A percentile compares a stretch with the other conserved stretches of the same genome.
These are phyloP conservation scores for Starmera pachycereana DNA, from an alignment of 805 yeast species.

Conservation along the genomic window DNA sequence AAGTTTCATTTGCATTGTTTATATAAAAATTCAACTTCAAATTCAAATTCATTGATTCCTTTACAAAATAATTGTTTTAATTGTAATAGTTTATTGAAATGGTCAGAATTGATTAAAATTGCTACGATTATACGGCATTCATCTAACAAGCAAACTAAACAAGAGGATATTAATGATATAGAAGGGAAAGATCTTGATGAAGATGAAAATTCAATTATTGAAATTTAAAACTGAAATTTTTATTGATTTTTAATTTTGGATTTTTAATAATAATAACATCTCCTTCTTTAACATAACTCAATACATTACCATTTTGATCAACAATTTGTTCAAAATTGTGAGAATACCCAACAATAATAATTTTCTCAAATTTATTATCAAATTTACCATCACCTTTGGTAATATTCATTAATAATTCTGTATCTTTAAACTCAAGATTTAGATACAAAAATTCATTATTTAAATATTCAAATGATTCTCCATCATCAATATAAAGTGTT, in stretches of 20 bases:
- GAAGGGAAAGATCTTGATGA: conserved; percentile 4
- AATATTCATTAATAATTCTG: conserved; percentile 21
- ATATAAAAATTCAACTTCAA: conserved; percentile 9
- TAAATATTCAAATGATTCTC: conserved; percentile 52
- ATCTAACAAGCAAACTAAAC: not conserved
- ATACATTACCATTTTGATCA: conserved; percentile 26
- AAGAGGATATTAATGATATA: conserved; percentile 1
- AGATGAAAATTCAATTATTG: conserved; percentile 5
- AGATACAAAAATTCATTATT: conserved; percentile 40
- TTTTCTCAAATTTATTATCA: conserved; percentile 40
- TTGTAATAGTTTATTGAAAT: conserved; percentile 17
- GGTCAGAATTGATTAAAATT: conserved; percentile 20
- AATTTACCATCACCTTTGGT: conserved; percentile 16
- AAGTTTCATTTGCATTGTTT: conserved; percentile 31
- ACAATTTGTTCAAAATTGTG: conserved; percentile 15
- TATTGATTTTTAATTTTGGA: conserved; percentile 36
- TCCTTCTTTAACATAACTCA: conserved; percentile 21
- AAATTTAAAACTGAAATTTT: conserved; percentile 37
- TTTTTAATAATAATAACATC: conserved; percentile 30
- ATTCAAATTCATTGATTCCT: conserved; percentile 17
- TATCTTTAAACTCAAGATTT: conserved; percentile 28
- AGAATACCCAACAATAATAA: conserved; percentile 36
- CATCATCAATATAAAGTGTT: conserved; percentile 73
- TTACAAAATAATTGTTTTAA: conserved; percentile 18
- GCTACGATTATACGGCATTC: conserved; percentile 9